Conservation (phyloP, 106 monocot species). For the Phalaenopsis equestris region DNA sequence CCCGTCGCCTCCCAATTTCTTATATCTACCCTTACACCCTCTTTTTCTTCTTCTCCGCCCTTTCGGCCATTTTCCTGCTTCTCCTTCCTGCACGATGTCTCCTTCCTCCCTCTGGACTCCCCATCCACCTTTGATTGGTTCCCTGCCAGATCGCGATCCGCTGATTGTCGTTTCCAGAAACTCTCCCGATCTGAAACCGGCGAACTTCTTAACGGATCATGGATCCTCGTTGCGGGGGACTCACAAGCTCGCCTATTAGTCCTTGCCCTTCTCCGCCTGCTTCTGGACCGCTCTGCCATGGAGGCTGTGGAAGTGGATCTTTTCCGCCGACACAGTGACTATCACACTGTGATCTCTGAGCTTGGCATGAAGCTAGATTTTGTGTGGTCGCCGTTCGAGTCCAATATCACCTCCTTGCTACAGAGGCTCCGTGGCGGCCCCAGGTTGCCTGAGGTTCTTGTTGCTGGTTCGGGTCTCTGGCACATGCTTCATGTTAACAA, state of each 20-base stretch:
- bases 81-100: constrained; percentile 23
- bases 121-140: constrained; percentile 20
- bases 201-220: constrained; percentile 57
- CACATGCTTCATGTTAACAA: constrained; percentile 81
- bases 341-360: constrained; percentile 32
- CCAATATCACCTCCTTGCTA: constrained; percentile 49
- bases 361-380: constrained; percentile 47
- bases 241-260: constrained; percentile 70
- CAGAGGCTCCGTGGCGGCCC: background rate
- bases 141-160: constrained; percentile 14
- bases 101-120: constrained; percentile 5
- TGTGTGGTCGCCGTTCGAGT: constrained; percentile 77
- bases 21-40: constrained; percentile 8
- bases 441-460: constrained; percentile 46
- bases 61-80: constrained; percentile 14
- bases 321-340: constrained; percentile 84
- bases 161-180: constrained; percentile 37
- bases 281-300: constrained; percentile 30
- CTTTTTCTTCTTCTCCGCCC: constrained; percentile 11
- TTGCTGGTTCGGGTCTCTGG: constrained; percentile 88
- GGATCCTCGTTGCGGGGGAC: constrained; percentile 70
- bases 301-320: constrained; percentile 41
- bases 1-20: constrained; percentile 19
- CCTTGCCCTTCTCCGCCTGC: constrained; percentile 42
- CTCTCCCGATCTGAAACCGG: constrained; percentile 31